Base-by-base conservation (phyloP, 352 stramenopile species). In the Plasmopara halstedii region DNA sequence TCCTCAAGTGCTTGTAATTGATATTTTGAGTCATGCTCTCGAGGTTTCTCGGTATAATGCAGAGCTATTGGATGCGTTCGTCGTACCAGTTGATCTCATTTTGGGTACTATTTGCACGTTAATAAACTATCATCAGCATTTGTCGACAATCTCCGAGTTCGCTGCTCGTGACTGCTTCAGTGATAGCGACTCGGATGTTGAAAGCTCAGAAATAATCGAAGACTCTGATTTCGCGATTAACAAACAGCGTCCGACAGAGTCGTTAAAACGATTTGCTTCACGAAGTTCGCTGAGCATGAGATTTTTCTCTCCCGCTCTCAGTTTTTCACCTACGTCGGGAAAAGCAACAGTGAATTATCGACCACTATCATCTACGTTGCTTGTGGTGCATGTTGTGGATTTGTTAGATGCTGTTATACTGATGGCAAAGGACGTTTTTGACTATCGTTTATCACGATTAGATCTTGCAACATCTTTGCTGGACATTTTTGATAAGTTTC, bases 121-220 rank as follows among this genome's bases (percentile, higher is more conserved):
- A 2, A 87, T 89, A 46, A 87, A 87, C 43, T 89, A 86, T 22
- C 72, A 85, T 25, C 74, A 85, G 53, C 77, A 89, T 40, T 55
- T 86, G 26, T 73, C 72, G 4, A 86, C 74, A 1, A 89, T 89
- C 42, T 73, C 63, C 0, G 74, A 86, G 48, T 83, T 87, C 35
- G 77, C 77, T 7, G 73, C 72, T 3, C 73, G 74, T 1, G 73
- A 82, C 47, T 85, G 77, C 42, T 89, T 89, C 39, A 87, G 74
- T 40, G 77, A 89, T 41, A 81, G 64, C 31, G 77, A 88, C 42
- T 85, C 71, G 0, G 76, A 88, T 22, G 62, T 68, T 2, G 67
- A 68, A 6, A 58, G 64, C 17, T 34, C 36, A 15, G 67, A 70
- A 20, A 46, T 62, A 26, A 45, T 36, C 37, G 47, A 39, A 9